Evolutionary conservation across 1,284 basidiomycete genomes (phyloP).

Genomic region (Phlebopus sp.): DNA sequence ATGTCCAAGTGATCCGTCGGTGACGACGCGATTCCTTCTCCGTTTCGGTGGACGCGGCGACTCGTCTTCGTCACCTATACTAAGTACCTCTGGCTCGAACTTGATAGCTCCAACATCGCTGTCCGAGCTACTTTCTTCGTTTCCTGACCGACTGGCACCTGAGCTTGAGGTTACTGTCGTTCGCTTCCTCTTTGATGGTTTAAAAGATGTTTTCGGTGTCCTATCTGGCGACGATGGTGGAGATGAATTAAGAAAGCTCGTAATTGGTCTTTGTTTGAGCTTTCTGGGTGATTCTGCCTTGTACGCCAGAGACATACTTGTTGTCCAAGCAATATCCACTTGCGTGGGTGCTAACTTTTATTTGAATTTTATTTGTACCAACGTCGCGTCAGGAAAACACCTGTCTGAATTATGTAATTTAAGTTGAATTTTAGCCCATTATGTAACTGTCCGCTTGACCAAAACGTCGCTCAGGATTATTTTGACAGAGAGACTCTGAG

Average conservation of each 20-base stretch:
- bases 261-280: conserved; percentile 34
- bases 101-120: conserved; percentile 50
- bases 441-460: too few relatives aligned
- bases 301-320: conserved; percentile 17
- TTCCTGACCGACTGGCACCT: conserved; percentile 16
- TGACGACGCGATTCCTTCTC: conserved; percentile 20
- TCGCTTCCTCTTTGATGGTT: conserved; percentile 17
- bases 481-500: too few relatives aligned
- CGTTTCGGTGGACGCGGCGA: conserved; percentile 36
- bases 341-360: too few relatives aligned
- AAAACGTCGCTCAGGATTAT: too few relatives aligned
- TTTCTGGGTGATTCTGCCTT: conserved; percentile 12
- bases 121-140: conserved; percentile 24
- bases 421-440: background rate
- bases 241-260: conserved; percentile 26
- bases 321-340: too few relatives aligned
- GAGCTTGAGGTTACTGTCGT: conserved; percentile 8
- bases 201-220: conserved; percentile 10
- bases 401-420: too few relatives aligned
- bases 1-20: conserved; percentile 14
- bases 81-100: conserved; percentile 39
- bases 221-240: conserved; percentile 22
- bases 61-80: conserved; percentile 35
- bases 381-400: too few relatives aligned
- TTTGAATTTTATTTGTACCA: too few relatives aligned